A percentile compares a stretch with the other conserved stretches of the same genome.
These are phyloP conservation scores for Paragyromitra xinjiangensis DNA, from an alignment of 495 filamentous ascomycete species.

Conservation along the genomic window DNA sequence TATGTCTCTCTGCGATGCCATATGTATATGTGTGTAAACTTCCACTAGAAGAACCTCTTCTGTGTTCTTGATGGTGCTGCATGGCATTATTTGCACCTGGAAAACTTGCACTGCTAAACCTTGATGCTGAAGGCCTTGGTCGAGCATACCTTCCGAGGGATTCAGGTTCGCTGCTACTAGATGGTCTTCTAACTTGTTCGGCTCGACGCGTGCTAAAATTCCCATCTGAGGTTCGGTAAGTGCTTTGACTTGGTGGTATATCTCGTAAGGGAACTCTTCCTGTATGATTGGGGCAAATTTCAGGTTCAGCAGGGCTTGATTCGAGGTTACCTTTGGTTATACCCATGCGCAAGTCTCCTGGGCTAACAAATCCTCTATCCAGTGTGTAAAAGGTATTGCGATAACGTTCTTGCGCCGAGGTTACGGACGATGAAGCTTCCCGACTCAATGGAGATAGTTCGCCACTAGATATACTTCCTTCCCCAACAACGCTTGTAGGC, in stretches of 20 bases:
- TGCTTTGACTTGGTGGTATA: not conserved
- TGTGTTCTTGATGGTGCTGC: not conserved
- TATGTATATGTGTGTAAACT: not conserved
- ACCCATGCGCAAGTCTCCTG: too few relatives aligned
- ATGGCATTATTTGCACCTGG: not conserved
- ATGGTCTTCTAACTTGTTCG: not conserved
- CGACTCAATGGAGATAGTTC: not conserved
- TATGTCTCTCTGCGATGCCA: slow-evolving; percentile 1
- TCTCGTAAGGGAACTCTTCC: not conserved
- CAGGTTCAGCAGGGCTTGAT: too few relatives aligned
- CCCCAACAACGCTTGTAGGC: not conserved
- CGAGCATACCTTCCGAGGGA: not conserved
- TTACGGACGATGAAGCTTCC: not conserved
- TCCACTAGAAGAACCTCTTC: not conserved
- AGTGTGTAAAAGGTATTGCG: not conserved
- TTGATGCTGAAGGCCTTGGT: not conserved
- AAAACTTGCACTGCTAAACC: not conserved
- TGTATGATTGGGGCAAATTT: not conserved
- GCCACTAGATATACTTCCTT: not conserved
- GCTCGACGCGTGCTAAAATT: slow-evolving; percentile 3
- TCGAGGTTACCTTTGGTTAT: too few relatives aligned
- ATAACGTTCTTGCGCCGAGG: not conserved
- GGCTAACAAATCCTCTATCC: too few relatives aligned
- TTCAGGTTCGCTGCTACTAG: not conserved
- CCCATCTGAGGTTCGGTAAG: slow-evolving; percentile 1